phyloP scores from a whole-genome alignment of 2,329 filamentous ascomycete genomes.

The Aspergillus udagawae region DNA sequence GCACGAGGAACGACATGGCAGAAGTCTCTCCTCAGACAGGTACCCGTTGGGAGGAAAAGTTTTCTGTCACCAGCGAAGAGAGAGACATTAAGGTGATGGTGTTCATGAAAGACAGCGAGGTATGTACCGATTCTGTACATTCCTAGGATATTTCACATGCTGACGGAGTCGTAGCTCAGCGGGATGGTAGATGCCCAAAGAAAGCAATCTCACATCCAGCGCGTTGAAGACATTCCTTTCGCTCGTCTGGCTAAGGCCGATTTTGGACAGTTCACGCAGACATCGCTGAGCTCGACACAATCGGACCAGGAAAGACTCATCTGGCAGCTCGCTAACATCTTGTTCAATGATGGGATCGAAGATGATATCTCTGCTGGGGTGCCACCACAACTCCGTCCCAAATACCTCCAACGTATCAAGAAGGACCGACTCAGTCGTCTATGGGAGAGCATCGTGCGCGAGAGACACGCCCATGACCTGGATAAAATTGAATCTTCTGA shows the following conservation, averaged over 20 bases:
- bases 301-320: conserved; percentile 47
- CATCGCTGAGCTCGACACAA: conserved; percentile 24
- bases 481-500: conserved; percentile 63
- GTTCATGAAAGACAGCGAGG: conserved; percentile 20
- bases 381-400: conserved; percentile 34
- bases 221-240: conserved; percentile 57
- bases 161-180: conserved; percentile 14
- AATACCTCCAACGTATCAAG: conserved; percentile 43
- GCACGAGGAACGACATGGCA: conserved; percentile 47
- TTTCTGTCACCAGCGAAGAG: conserved; percentile 40
- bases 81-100: conserved; percentile 28
- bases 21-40: conserved; percentile 15
- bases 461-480: conserved; percentile 65
- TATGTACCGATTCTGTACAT: conserved; percentile 7
- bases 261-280: conserved; percentile 30
- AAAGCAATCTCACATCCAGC: conserved; percentile 41
- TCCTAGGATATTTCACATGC: not conserved
- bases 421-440: conserved; percentile 45
- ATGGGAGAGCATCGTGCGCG: conserved; percentile 46
- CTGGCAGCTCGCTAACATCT: conserved; percentile 80
- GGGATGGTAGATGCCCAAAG: conserved; percentile 34
- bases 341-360: conserved; percentile 68
- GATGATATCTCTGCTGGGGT: conserved; percentile 44
- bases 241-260: conserved; percentile 36
- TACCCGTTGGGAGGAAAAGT: conserved; percentile 52